A percentile compares a stretch with the other conserved stretches of the same genome.
phyloP scores from a whole-genome alignment of 257 asterid species.

The Solanum paucissectum region DNA sequence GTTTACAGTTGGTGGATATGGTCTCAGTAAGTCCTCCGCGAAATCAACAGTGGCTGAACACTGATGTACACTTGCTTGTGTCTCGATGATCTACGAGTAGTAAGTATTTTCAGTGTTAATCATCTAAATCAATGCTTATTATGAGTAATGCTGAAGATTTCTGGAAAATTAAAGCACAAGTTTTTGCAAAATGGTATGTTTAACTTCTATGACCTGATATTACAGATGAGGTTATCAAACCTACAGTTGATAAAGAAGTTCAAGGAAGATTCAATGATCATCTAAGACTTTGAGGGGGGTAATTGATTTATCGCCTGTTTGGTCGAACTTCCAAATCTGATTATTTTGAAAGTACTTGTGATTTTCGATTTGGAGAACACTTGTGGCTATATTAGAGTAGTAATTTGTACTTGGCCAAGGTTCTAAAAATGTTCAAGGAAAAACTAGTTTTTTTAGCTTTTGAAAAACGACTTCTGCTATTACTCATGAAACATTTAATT shows the following conservation, averaged over 20 bases:
- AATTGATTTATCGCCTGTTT: not conserved
- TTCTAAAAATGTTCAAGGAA: not conserved
- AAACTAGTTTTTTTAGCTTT: not conserved
- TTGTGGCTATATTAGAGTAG: not conserved
- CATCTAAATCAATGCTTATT: not conserved
- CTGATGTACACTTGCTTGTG: conserved; percentile 60
- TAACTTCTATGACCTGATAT: not conserved
- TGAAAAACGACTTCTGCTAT: not conserved
- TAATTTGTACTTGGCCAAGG: not conserved
- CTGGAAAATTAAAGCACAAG: not conserved
- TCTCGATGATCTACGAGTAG: conserved; percentile 48
- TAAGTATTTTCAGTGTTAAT: not conserved
- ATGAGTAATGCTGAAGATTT: not conserved
- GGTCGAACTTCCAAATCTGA: not conserved
- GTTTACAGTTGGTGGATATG: conserved; percentile 60
- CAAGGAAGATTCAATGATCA: not conserved
- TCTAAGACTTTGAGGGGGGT: not conserved
- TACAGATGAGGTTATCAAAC: not conserved
- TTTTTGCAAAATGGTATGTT: not conserved
- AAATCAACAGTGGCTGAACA: conserved; percentile 54
- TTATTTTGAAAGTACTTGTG: not conserved
- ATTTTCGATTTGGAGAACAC: not conserved
- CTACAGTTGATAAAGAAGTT: not conserved
- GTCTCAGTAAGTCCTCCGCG: conserved; percentile 34
- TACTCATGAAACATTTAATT: not conserved